Percentiles rank a stretch among this genome's conserved stretches.
Evolutionary conservation across 2,329 filamentous ascomycete species (phyloP).

Genomic region (Hypomyces perniciosus): DNA sequence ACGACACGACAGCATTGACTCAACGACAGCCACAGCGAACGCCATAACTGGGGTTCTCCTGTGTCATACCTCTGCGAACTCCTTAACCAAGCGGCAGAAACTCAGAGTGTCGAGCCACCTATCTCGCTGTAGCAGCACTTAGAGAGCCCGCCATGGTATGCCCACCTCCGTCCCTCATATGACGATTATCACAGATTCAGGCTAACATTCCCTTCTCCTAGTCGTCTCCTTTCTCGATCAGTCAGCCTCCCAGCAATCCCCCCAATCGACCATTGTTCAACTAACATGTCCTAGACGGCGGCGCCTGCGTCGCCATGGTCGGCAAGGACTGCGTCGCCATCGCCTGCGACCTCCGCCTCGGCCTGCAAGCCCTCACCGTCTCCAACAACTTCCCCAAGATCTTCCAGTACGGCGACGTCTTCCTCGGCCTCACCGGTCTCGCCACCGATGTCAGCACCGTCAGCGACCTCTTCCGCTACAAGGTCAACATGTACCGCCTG

Average conservation of each 20-base stretch:
- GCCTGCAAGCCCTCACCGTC: constrained; percentile 91
- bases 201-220: constrained; percentile 36
- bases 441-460: constrained; percentile 95
- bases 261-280: constrained; percentile 5
- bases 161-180: neutral
- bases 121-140: constrained; percentile 1
- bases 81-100: neutral
- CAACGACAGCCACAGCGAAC: neutral
- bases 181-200: constrained; percentile 6
- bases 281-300: constrained; percentile 51
- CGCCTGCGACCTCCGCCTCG: constrained; percentile 95
- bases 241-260: constrained; percentile 45
- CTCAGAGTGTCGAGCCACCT: too few relatives aligned
- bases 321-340: constrained; percentile 99
- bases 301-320: constrained; percentile 96
- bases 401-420: constrained; percentile 94
- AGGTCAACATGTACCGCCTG: constrained; percentile 99
- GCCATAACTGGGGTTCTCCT: neutral
- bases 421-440: constrained; percentile 91
- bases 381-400: constrained; percentile 99
- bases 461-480: constrained; percentile 96
- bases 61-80: neutral
- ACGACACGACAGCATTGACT: constrained; percentile 1
- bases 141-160: constrained; percentile 24
- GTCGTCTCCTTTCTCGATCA: constrained; percentile 94